Percentiles rank a stretch among this genome's conserved stretches.
phyloP scores from a whole-genome alignment of 2,329 filamentous ascomycete genomes.

The Thermothelomyces thermophilus region DNA sequence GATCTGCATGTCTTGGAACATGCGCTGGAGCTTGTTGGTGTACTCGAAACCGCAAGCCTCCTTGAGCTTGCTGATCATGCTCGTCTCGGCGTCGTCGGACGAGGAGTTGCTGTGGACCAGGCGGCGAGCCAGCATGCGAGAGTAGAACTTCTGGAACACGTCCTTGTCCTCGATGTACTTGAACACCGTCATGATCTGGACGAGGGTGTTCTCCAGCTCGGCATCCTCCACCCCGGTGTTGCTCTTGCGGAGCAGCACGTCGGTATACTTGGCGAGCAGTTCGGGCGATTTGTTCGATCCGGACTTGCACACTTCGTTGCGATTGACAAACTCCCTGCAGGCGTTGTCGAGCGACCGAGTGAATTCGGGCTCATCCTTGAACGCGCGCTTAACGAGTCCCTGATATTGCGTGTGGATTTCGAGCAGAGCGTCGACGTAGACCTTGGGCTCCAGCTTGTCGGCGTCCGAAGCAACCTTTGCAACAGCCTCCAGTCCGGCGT shows the following conservation, averaged over 20 bases:
- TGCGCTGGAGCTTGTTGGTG: slow-evolving; percentile 97
- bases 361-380: slow-evolving; percentile 93
- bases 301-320: slow-evolving; percentile 91
- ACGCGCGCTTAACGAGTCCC: slow-evolving; percentile 82
- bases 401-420: slow-evolving; percentile 94
- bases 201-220: slow-evolving; percentile 81
- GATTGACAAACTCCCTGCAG: slow-evolving; percentile 95
- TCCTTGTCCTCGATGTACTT: slow-evolving; percentile 99
- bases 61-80: slow-evolving; percentile 99
- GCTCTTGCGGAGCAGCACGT: slow-evolving; percentile 86
- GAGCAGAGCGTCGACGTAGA: slow-evolving; percentile 90
- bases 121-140: slow-evolving; percentile 89
- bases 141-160: slow-evolving; percentile 99
- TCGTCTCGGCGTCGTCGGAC: slow-evolving; percentile 94
- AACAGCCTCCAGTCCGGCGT: slow-evolving; percentile 80
- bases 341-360: slow-evolving; percentile 94
- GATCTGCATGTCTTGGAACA: slow-evolving; percentile 99
- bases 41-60: slow-evolving; percentile 98
- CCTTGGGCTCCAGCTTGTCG: slow-evolving; percentile 88
- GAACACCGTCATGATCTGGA: slow-evolving; percentile 98
- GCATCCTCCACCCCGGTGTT: slow-evolving; percentile 89
- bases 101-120: slow-evolving; percentile 92
- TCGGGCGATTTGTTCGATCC: slow-evolving; percentile 93
- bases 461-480: slow-evolving; percentile 84
- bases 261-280: slow-evolving; percentile 89